Evolutionary conservation across 768 basidiomycete species (phyloP), one percentile per base, ranked within the genome.

Genomic region (Agaricus subrufescens): DNA sequence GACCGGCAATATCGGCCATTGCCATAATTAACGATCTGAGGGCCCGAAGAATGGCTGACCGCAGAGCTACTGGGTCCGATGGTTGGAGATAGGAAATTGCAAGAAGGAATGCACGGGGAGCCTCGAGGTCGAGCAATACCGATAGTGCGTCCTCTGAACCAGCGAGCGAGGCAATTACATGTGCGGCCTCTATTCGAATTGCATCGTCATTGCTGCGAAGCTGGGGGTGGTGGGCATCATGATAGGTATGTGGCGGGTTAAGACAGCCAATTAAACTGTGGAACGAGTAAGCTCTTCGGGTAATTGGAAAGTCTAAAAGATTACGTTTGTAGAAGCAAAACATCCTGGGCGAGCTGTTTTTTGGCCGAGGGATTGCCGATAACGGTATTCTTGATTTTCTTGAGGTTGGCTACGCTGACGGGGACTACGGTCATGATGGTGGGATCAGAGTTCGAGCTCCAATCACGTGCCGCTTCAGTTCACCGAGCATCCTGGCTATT

Each of bases 341-440:
- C 71, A 60, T 91, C 86, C 43, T 74, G 69, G 0, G 84, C 81
- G 1, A 89, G 69, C 12, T 76, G 67, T 2, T 75, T 64, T 66
- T 92, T 92, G 1, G 87, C 86, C 0, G 82, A 79, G 0, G 87
- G 89, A 59, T 91, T 92, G 1, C 90, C 90, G 39, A 91, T 91
- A 48, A 91, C 85, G 1, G 76, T 66, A 67, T 91, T 91, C 70
- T 91, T 91, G 57, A 83, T 77, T 58, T 76, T 73, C 70, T 89
- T 91, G 60, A 90, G 80, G 50, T 68, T 69, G 15, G 74, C 59
- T 27, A 73, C 52, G 27, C 27, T 56, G 48, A 50, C 43, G 12
- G 55, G 55, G 10, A 56, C 38, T 42, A 56, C 49, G 19, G 55
- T 56, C 55, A 56, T 56, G 48, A n/a, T 46, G 48, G 48, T 25